Base-by-base conservation (phyloP, 768 basidiomycete species). In the Kwoniella newhampshirensis region DNA sequence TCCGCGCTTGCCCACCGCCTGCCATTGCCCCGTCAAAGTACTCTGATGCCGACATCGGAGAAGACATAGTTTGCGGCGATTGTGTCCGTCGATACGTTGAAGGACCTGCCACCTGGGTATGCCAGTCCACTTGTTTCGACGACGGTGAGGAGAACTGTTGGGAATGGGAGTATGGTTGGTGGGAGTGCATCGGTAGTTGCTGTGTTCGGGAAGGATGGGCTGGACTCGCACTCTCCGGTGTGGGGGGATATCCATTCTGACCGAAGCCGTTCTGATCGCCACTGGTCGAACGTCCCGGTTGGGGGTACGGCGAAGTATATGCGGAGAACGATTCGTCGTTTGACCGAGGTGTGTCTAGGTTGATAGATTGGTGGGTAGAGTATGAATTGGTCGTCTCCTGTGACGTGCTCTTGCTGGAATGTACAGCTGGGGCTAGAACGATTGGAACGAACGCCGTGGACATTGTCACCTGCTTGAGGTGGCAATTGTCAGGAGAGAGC, bases 391-490 rank as follows among this genome's bases (percentile, higher is more conserved):
- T 28, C 21, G 44, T 12, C 44, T 17, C 40, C 6, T 6, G 40
- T 32, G 40, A 42, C 40, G 18, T 46, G 18, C 21, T 23, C 15
- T 41, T 42, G 35, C 43, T 51, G 48, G 51, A 45, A 39, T 58
- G 56, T 6, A 51, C 26, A 17, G 56, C 35, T 1, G 56, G 56
- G 13, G 56, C 56, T 11, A 58, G 56, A 11, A 48, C 50, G 42
- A 58, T 27, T n/a, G 56, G 49, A 25, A 39, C 49, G 27, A 58
- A 58, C 15, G 56, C 56, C 17, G 56, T 58, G 27, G 56, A 51
- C 56, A 58, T 58, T 26, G 20, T 54, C 37, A 21, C 18, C 25
- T 28, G 23, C 12, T 13, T 27, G 20, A 39, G 47, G 28, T 32
- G 47, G 15, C 21, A 30, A 5, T 28, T 18, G 12, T n/a, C 12